Evolutionary conservation across 768 basidiomycete genomes (phyloP), one percentile per base, ranked within the genome.

Genomic region (Phaffia tasmanica): DNA sequence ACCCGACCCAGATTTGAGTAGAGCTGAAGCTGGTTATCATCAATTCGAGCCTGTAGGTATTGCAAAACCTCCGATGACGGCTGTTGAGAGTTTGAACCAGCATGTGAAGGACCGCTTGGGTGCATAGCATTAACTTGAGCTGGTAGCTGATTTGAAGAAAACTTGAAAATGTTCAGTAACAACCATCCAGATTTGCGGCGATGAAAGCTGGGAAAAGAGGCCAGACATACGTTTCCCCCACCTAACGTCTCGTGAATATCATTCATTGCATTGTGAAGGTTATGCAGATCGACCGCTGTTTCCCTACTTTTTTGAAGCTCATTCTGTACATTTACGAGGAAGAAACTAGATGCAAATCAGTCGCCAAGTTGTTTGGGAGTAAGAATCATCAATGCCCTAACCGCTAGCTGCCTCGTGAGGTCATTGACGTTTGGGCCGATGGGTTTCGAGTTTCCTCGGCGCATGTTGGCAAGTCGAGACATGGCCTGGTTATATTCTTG

Each of bases 251-350:
- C 90, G 68, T 89, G 86, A 54, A 97, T 88, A n/a, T 95, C 91
- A 51, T 80, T 83, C 83, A 99, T 89, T 4, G 87, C 81, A 16
- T 82, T 82, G 19, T 83, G 86, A 42, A 97, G 78, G 0, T 83
- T 83, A 69, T 85, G 83, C 3, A 99, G 79, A 73, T 98, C 93
- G 0, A 85, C 81, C 18, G 89, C 89, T 0, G 93, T 95, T 74
- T 98, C 94, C 21, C 89, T 84, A 72, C 89, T 91, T 78, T 94
- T 95, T 78, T 88, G 86, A n/a, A 98, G 83, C 74, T 98, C 93
- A 70, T 85, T 85, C 76, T 79, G 67, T 21, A 18, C 11, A 19
- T 21, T 25, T 21, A 2, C 15, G 4, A 27, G 23, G 48, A 3
- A 51, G 18, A 23, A 48, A 19, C 5, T 2, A 9, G 19, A 25